Base-by-base conservation (phyloP, 2,329 filamentous ascomycete genomes). In the Clarireedia homoeocarpa region DNA sequence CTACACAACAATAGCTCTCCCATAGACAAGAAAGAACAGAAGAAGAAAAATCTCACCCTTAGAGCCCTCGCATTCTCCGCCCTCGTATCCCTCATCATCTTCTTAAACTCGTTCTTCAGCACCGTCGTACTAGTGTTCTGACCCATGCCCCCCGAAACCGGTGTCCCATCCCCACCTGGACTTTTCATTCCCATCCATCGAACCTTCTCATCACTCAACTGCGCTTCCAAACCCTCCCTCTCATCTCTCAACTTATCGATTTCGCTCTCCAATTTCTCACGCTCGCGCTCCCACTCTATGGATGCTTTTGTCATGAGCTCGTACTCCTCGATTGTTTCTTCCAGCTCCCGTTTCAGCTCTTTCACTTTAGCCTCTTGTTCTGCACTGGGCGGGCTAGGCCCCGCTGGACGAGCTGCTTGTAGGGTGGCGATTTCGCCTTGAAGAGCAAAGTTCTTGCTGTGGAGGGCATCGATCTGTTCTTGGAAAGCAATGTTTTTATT, bases 61-160 rank as follows among this genome's bases (percentile, higher is more conserved):
- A 89, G 67, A 58, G 78, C 74, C 71, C 79, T 85, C 65, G 83
- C 73, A 59, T 80, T 84, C 69, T 89, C 86, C 1, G 77, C 75
- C 59, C 85, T 80, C 48, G 83, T 83, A 66, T 89, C 85, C 61
- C 84, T 78, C 85, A 89, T 88, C 85, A 89, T 89, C 74, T 86
- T 88, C 75, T 87, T 88, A 68, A 89, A 89, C 69, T 89, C 86
- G 60, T 84, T 84, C 70, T 84, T 83, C 66, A 89, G 67, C 42
- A 88, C 83, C 71, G 81, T 81, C 24, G 83, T 85, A 63, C 83
- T 87, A 10, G 83, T 88, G 20, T 48, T 63, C 15, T 57, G 58
- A 1, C 55, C 61, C 65, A 54, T 72, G 67, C 50, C 70, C 48
- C 36, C 53, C 24, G 52, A 24, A 45, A 14, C 30, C 23, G 48